Evolutionary conservation across 2,329 filamentous ascomycete species (phyloP).

Genomic region (Coniochaeta sp.): DNA sequence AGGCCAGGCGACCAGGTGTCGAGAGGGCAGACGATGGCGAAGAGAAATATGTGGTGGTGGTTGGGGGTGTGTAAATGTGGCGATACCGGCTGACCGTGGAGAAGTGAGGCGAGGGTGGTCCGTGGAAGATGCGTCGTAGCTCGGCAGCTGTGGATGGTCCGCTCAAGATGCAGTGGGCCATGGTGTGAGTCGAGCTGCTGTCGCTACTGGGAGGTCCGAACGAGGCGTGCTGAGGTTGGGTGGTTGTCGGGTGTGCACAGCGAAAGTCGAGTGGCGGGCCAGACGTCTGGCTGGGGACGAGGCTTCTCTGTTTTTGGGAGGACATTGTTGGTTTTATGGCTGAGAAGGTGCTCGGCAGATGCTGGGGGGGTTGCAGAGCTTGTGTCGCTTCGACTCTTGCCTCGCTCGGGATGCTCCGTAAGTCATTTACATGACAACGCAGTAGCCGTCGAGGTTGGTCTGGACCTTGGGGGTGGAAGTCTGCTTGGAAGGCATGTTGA

Average conservation of each 20-base stretch:
- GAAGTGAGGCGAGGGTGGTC: not conserved
- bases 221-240: not conserved
- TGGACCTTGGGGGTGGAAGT: slow-evolving; percentile 11
- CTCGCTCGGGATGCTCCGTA: slow-evolving; percentile 5
- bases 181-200: not conserved
- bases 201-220: not conserved
- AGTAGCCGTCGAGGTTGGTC: slow-evolving; percentile 20
- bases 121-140: not conserved
- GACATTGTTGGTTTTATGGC: not conserved
- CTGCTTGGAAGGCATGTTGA: slow-evolving; percentile 25
- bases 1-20: not conserved
- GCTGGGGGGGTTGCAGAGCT: not conserved
- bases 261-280: not conserved
- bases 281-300: not conserved
- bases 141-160: slow-evolving; percentile 2
- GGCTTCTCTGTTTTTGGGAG: not conserved
- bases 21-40: not conserved
- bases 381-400: not conserved
- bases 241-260: not conserved
- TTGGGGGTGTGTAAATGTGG: not conserved
- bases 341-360: not conserved
- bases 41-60: not conserved
- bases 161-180: slow-evolving; percentile 3
- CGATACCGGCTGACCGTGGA: not conserved
- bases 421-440: slow-evolving; percentile 25